phyloP scores from a whole-genome alignment of 169 alveolate species.

The Blepharisma undulans region DNA sequence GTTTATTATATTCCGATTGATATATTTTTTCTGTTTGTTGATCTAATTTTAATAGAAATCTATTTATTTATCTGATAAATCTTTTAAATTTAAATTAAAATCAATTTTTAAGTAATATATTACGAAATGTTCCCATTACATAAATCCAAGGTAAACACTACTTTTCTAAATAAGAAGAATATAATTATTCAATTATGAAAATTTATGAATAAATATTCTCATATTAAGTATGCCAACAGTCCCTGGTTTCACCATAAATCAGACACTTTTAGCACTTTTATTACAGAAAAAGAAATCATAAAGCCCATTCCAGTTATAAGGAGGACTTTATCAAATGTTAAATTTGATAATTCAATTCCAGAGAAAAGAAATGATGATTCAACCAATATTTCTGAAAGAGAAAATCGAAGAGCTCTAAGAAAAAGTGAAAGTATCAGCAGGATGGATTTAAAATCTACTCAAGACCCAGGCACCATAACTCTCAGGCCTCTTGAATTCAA shows the following conservation, averaged over 20 bases:
- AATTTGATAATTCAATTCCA: background rate
- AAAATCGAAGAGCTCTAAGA: background rate
- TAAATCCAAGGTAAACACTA: no score
- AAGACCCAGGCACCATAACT: background rate
- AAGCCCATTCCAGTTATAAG: background rate
- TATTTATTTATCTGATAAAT: no score
- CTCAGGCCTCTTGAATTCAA: background rate
- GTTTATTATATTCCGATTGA: no score
- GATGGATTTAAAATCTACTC: background rate
- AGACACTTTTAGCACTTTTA: background rate
- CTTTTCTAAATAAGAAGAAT: no score
- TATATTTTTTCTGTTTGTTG: no score
- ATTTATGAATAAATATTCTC: background rate
- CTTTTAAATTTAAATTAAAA: no score
- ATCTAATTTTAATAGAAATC: no score
- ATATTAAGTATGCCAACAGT: background rate
- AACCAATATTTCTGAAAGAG: background rate
- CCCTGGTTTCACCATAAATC: background rate
- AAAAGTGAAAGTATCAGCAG: background rate
- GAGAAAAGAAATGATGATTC: background rate
- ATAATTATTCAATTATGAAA: background rate
- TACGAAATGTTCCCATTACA: no score
- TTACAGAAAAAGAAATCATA: background rate
- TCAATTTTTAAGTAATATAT: no score
- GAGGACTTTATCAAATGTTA: background rate